Evolutionary conservation across 306 rosid genomes (phyloP).

Genomic region (Sindora glabra): DNA sequence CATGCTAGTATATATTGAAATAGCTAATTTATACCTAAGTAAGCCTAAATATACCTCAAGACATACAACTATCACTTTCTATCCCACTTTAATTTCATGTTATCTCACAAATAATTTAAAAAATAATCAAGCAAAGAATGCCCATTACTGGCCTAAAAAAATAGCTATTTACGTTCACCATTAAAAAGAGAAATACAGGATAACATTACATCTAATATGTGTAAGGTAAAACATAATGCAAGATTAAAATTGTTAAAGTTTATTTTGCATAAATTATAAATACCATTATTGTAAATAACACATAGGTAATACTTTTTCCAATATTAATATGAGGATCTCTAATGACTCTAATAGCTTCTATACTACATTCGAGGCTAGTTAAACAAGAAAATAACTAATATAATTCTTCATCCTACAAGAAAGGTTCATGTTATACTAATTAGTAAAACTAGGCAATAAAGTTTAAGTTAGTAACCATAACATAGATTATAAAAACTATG

Average conservation of each 20-base stretch:
- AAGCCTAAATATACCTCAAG: neutral
- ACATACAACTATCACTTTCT: neutral
- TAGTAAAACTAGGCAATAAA: neutral
- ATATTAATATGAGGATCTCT: slow-evolving; percentile 73
- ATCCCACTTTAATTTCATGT: neutral
- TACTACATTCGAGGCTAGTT: slow-evolving; percentile 38
- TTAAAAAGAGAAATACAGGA: neutral
- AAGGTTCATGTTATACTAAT: slow-evolving; percentile 1
- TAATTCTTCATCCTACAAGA: slow-evolving; percentile 84
- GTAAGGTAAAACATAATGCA: too few species aligned
- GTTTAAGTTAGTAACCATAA: neutral
- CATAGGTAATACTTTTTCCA: slow-evolving; percentile 92
- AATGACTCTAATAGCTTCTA: slow-evolving; percentile 79
- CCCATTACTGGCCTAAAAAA: too few species aligned
- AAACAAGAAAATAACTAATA: slow-evolving; percentile 71
- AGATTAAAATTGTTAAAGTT: too few species aligned
- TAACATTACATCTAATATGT: neutral
- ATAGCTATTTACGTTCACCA: too few species aligned
- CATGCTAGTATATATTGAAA: neutral
- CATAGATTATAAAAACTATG: neutral
- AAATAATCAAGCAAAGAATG: neutral
- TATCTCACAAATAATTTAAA: neutral
- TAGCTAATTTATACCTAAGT: neutral
- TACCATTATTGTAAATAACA: slow-evolving; percentile 77
- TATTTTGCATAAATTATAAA: too few species aligned